A percentile compares a stretch with the other conserved stretches of the same genome.
Conservation (phyloP, 2,329 filamentous ascomycete genomes). For the Arthrobotrys conoides region DNA sequence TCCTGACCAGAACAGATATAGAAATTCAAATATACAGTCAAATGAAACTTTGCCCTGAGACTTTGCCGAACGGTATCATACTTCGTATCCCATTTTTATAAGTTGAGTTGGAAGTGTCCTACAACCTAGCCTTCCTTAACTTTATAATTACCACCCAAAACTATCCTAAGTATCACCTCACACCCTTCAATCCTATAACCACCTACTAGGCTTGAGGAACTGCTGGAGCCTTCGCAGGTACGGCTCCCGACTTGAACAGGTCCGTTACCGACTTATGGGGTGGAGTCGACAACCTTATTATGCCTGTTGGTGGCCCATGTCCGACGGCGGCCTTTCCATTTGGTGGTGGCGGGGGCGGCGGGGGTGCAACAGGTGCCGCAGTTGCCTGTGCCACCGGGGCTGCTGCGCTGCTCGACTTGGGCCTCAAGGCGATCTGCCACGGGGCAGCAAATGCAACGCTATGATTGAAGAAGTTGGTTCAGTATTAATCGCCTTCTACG, state of each 20-base stretch:
- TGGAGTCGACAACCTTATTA: neutral
- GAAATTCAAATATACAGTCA: neutral
- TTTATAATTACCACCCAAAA: neutral
- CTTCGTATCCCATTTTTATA: neutral
- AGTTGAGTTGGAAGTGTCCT: too few relatives aligned
- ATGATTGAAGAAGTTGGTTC: neutral
- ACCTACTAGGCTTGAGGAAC: too few relatives aligned
- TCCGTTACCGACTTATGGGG: neutral
- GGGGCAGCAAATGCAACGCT: constrained; percentile 15
- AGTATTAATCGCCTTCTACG: too few relatives aligned
- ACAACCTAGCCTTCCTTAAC: neutral
- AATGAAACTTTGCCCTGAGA: neutral
- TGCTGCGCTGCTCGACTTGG: neutral
- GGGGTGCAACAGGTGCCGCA: neutral
- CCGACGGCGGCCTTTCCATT: too few relatives aligned
- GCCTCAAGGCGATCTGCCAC: neutral
- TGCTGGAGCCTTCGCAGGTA: neutral
- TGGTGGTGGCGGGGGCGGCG: neutral
- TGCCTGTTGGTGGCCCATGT: neutral
- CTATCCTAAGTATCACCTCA: neutral
- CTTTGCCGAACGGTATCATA: neutral
- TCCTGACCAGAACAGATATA: neutral
- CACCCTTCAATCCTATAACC: neutral
- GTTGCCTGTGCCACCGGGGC: neutral
- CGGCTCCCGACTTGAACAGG: neutral